A percentile compares a stretch with the other conserved stretches of the same genome.
These are phyloP conservation scores for Globisporangium takayamanum DNA, from an alignment of 352 stramenopile species.

Conservation along the genomic window DNA sequence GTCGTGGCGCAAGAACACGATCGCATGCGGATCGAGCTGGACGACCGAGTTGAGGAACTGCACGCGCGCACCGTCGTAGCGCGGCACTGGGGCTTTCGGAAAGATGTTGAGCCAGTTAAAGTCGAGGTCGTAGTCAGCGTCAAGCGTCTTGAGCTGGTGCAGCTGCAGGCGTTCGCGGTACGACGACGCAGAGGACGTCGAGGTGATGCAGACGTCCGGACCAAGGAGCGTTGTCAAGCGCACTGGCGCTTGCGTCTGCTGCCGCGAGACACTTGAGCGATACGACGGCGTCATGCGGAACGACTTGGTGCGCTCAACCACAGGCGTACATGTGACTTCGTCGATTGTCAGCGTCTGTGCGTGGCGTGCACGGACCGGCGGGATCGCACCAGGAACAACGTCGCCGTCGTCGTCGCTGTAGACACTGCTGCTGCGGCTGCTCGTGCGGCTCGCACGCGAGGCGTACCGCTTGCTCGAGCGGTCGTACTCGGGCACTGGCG, in stretches of 20 bases:
- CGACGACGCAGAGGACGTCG: not conserved
- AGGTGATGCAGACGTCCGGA: not conserved
- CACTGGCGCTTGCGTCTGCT: slow-evolving; percentile 1
- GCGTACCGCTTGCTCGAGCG: slow-evolving; percentile 9
- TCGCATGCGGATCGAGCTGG: slow-evolving; percentile 50
- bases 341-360: slow-evolving; percentile 37
- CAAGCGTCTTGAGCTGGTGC: slow-evolving; percentile 51
- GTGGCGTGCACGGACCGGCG: slow-evolving; percentile 21
- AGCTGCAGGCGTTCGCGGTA: slow-evolving; percentile 18
- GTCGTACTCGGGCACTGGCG: slow-evolving; percentile 13
- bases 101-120: slow-evolving; percentile 78
- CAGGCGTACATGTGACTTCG: slow-evolving; percentile 14
- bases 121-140: slow-evolving; percentile 61
- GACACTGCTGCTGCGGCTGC: not conserved
- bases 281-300: slow-evolving; percentile 16
- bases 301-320: slow-evolving; percentile 14
- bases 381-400: not conserved
- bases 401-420: slow-evolving; percentile 20
- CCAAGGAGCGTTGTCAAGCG: slow-evolving; percentile 1
- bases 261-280: slow-evolving; percentile 8
- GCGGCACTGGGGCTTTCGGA: slow-evolving; percentile 55
- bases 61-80: slow-evolving; percentile 32
- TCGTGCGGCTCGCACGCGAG: slow-evolving; percentile 1
- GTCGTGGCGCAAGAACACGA: slow-evolving; percentile 59
- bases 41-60: slow-evolving; percentile 47